A percentile compares a stretch with the other conserved stretches of the same genome.
phyloP scores from a whole-genome alignment of 768 basidiomycete genomes.

The Boletus sensibilis region DNA sequence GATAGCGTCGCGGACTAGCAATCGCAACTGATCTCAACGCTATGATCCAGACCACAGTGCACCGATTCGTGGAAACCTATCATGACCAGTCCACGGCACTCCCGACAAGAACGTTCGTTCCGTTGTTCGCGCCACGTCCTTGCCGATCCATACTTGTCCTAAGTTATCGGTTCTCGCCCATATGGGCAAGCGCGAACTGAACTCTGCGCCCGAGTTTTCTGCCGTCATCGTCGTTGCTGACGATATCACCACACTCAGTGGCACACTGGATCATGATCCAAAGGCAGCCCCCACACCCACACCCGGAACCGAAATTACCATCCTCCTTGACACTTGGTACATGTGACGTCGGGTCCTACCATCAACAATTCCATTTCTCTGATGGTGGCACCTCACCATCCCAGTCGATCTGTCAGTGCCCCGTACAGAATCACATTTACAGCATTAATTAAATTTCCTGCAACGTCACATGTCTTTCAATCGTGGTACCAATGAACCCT shows the following conservation, averaged over 20 bases:
- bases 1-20: neutral
- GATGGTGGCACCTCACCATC: neutral
- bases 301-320: constrained; percentile 5
- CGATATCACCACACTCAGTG: neutral
- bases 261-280: neutral
- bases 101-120: neutral
- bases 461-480: constrained; percentile 2
- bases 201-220: neutral
- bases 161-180: neutral
- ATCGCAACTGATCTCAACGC: neutral
- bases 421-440: neutral
- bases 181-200: neutral
- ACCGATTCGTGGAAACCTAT: neutral
- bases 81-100: neutral
- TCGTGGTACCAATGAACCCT: neutral
- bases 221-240: neutral
- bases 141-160: neutral
- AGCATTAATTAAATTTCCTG: neutral
- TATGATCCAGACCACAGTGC: neutral
- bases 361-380: neutral
- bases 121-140: neutral
- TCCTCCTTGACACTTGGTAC: neutral
- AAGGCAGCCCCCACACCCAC: constrained; percentile 3
- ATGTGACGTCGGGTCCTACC: neutral
- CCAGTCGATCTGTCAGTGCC: neutral